phyloP scores from a whole-genome alignment of 2,329 filamentous ascomycete genomes.

The Talaromyces sp. region DNA sequence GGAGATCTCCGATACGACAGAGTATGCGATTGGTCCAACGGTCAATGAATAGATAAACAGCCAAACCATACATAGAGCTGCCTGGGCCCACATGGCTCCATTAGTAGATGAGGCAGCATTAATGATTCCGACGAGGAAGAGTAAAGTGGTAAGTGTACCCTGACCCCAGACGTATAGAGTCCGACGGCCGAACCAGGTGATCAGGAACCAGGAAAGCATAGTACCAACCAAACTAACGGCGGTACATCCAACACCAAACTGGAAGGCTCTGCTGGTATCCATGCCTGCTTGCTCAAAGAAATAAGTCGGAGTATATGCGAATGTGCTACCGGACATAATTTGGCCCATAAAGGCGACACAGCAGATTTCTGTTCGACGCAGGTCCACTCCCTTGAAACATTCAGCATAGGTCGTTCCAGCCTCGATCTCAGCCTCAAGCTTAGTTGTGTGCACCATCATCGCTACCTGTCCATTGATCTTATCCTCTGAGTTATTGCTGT shows the following conservation, averaged over 20 bases:
- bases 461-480: conserved; percentile 31
- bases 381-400: conserved; percentile 35
- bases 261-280: conserved; percentile 34
- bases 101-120: conserved; percentile 24
- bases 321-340: conserved; percentile 37
- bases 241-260: conserved; percentile 46
- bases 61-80: conserved; percentile 53
- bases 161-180: conserved; percentile 42
- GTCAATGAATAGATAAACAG: conserved; percentile 60
- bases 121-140: conserved; percentile 34
- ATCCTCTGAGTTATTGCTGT: conserved; percentile 25
- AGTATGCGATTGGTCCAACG: conserved; percentile 59
- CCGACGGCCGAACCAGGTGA: conserved; percentile 43
- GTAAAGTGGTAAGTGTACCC: conserved; percentile 28
- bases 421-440: conserved; percentile 33
- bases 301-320: conserved; percentile 41
- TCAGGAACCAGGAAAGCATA: conserved; percentile 52
- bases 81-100: conserved; percentile 38
- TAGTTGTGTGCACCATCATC: conserved; percentile 43
- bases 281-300: conserved; percentile 48
- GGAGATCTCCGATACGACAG: conserved; percentile 57
- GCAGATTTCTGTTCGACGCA: conserved; percentile 47
- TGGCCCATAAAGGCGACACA: conserved; percentile 42
- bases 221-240: conserved; percentile 60
- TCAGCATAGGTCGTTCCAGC: conserved; percentile 32